phyloP scores from a whole-genome alignment of 1,139 yeast species.

The Yamadazyma blattariae region DNA sequence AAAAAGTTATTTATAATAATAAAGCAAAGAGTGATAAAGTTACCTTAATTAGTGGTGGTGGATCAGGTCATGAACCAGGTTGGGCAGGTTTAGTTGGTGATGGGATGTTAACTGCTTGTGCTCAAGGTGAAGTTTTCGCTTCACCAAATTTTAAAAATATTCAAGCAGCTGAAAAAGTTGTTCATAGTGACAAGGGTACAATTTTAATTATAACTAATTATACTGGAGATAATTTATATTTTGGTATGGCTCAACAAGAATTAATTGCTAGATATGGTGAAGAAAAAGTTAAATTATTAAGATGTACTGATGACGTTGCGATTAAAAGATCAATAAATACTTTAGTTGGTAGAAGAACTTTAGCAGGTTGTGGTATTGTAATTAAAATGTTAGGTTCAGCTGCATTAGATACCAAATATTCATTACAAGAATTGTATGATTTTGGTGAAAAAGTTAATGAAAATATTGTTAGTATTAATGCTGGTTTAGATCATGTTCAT shows the following conservation, averaged over 20 bases:
- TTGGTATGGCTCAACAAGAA: constrained; percentile 34
- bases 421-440: constrained; percentile 29
- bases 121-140: constrained; percentile 46
- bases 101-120: constrained; percentile 46
- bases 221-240: constrained; percentile 33
- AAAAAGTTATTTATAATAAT: constrained; percentile 34
- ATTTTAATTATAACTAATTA: constrained; percentile 26
- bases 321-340: constrained; percentile 42
- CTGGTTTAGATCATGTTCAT: constrained; percentile 52
- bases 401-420: constrained; percentile 28
- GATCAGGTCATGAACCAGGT: constrained; percentile 49
- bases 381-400: constrained; percentile 48
- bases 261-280: constrained; percentile 22
- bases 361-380: constrained; percentile 45
- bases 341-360: constrained; percentile 49
- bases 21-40: constrained; percentile 25
- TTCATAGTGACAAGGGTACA: constrained; percentile 22
- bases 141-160: constrained; percentile 42
- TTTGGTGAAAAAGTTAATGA: constrained; percentile 35
- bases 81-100: constrained; percentile 43
- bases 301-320: constrained; percentile 45
- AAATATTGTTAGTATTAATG: constrained; percentile 45
- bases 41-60: constrained; percentile 41
- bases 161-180: constrained; percentile 31
- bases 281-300: constrained; percentile 18